phyloP scores from a whole-genome alignment of 805 yeast genomes.

The Naumovozyma dairenensis region DNA sequence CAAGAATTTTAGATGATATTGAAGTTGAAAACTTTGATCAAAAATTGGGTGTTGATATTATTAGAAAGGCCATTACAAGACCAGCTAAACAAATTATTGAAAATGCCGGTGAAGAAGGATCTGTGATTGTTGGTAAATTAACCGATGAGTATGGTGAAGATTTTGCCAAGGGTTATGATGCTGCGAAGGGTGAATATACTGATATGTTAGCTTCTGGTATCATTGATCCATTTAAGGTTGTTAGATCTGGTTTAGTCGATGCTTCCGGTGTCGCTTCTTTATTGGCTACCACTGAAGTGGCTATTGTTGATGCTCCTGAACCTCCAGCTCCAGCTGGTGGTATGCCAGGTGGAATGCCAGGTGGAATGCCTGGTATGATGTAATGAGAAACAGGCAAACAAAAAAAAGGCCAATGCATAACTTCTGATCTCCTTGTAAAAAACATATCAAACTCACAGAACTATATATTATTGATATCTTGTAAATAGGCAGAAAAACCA shows the following conservation, averaged over 20 bases:
- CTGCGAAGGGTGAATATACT: slow-evolving; percentile 84
- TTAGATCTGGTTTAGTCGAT: slow-evolving; percentile 88
- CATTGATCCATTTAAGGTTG: slow-evolving; percentile 97
- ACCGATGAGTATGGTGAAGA: slow-evolving; percentile 43
- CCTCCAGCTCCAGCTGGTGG: slow-evolving; percentile 55
- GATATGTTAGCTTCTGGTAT: slow-evolving; percentile 96
- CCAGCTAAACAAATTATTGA: slow-evolving; percentile 94
- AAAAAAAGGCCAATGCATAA: too few relatives aligned
- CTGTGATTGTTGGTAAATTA: slow-evolving; percentile 90
- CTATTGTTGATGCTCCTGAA: slow-evolving; percentile 90
- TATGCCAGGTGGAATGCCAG: slow-evolving; percentile 38
- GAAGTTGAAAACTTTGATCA: slow-evolving; percentile 87
- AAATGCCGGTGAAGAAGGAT: slow-evolving; percentile 96
- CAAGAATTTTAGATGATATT: slow-evolving; percentile 59
- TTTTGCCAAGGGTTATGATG: slow-evolving; percentile 86
- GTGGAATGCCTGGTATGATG: slow-evolving; percentile 40
- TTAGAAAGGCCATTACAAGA: slow-evolving; percentile 82
- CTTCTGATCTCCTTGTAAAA: too few relatives aligned
- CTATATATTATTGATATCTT: neutral
- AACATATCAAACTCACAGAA: too few relatives aligned
- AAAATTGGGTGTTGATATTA: slow-evolving; percentile 89
- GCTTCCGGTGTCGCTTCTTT: slow-evolving; percentile 97
- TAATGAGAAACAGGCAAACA: slow-evolving; percentile 3
- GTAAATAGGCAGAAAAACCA: slow-evolving; percentile 1
- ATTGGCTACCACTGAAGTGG: slow-evolving; percentile 97